Conservation (phyloP, 768 basidiomycete genomes). For the Suillus decipiens region DNA sequence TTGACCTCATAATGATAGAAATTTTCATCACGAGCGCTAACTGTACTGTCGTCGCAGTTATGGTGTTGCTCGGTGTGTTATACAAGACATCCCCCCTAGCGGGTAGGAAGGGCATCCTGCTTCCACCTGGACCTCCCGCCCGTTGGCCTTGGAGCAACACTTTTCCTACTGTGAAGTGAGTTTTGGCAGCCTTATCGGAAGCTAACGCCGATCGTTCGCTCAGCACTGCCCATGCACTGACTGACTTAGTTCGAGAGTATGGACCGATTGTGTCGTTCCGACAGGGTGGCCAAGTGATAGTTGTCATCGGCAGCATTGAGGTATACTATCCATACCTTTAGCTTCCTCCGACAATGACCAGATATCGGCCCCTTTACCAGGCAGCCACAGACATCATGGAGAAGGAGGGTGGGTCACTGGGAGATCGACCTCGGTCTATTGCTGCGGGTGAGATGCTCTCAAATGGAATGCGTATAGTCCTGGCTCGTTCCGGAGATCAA, state of each 20-base stretch:
- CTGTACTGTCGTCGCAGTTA: not conserved
- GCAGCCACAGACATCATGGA: not conserved
- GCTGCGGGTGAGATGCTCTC: slow-evolving; percentile 1
- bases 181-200: not conserved
- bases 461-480: not conserved
- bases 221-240: not conserved
- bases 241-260: not conserved
- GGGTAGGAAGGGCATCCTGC: not conserved
- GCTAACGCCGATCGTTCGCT: not conserved
- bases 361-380: not conserved
- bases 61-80: not conserved
- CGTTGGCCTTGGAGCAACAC: not conserved
- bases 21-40: not conserved
- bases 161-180: not conserved
- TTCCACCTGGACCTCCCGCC: not conserved
- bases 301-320: not conserved
- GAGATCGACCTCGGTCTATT: not conserved
- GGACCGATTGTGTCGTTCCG: not conserved
- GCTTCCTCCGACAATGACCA: not conserved
- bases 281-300: not conserved
- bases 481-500: not conserved
- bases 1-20: not conserved
- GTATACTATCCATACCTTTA: not conserved
- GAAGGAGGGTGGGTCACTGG: not conserved
- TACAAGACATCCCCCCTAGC: not conserved